These are phyloP conservation scores for Cryptococcus hybrid DNA, from an alignment of 1,284 basidiomycete genomes.

Conservation along the genomic window DNA sequence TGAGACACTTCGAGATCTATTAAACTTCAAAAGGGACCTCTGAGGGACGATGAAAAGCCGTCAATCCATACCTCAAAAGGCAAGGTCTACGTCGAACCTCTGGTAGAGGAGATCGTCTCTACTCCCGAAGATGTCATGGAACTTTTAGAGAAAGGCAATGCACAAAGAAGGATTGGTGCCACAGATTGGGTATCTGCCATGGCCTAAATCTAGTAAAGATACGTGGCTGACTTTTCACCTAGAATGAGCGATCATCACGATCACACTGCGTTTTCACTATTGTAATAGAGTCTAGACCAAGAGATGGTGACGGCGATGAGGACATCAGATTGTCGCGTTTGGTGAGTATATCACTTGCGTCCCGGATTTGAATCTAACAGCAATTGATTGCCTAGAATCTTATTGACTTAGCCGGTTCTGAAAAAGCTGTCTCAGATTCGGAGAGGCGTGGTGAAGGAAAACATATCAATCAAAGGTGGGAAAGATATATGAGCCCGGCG, in stretches of 20 bases:
- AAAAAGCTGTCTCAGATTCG: constrained; percentile 56
- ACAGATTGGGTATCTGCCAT: constrained; percentile 54
- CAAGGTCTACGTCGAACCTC: constrained; percentile 53
- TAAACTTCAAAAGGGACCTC: constrained; percentile 42
- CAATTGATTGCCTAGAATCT: constrained; percentile 48
- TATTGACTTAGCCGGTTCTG: constrained; percentile 59
- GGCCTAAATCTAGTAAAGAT: neutral
- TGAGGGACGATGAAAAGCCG: constrained; percentile 42
- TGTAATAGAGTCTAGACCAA: constrained; percentile 47
- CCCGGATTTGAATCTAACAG: neutral
- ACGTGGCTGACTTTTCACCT: neutral
- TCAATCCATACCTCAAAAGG: constrained; percentile 48
- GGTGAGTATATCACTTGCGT: constrained; percentile 17
- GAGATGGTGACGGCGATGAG: constrained; percentile 34
- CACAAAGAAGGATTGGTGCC: constrained; percentile 54
- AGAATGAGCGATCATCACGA: constrained; percentile 56
- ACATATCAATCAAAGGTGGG: constrained; percentile 57
- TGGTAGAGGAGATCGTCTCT: constrained; percentile 57
- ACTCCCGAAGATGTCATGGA: constrained; percentile 54
- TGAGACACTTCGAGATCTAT: constrained; percentile 57
- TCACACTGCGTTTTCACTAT: constrained; percentile 58
- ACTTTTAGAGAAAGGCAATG: constrained; percentile 53
- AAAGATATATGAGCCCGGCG: neutral
- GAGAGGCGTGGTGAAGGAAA: constrained; percentile 58
- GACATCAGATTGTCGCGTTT: constrained; percentile 47